These are phyloP conservation scores for Periglandula ipomoeae DNA, from an alignment of 2,329 filamentous ascomycete genomes.

Conservation along the genomic window DNA sequence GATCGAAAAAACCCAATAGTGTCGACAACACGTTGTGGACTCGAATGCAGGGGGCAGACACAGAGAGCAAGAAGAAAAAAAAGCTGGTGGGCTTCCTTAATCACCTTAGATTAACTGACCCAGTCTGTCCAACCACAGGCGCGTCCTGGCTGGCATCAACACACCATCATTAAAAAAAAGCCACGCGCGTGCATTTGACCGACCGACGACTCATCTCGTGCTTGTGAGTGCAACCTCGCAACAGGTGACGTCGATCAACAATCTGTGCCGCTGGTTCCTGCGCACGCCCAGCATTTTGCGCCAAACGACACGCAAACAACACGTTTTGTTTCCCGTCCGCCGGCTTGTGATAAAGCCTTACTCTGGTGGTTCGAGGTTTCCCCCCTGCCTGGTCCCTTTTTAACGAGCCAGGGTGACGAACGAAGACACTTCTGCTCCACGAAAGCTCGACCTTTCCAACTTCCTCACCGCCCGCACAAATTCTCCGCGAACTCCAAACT, in stretches of 20 bases:
- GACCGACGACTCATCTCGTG: not conserved
- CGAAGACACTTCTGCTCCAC: not conserved
- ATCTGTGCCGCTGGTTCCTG: slow-evolving; percentile 4
- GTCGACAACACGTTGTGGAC: no score
- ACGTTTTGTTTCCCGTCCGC: no score
- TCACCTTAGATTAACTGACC: not conserved
- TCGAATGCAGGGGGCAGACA: not conserved
- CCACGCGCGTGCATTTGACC: slow-evolving; percentile 6
- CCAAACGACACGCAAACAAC: not conserved
- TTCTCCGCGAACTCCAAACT: no score
- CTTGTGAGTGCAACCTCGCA: slow-evolving; percentile 1
- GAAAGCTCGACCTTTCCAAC: not conserved
- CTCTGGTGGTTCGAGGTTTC: not conserved
- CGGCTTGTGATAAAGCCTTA: not conserved
- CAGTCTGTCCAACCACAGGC: slow-evolving; percentile 7
- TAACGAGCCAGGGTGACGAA: not conserved
- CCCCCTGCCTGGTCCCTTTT: not conserved
- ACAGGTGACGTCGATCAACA: slow-evolving; percentile 7
- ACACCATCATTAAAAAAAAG: slow-evolving; percentile 5
- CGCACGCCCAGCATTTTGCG: not conserved
- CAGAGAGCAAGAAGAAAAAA: not conserved
- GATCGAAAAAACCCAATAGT: no score
- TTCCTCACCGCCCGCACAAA: not conserved
- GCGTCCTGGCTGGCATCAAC: slow-evolving; percentile 4
- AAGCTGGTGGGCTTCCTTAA: not conserved